Evolutionary conservation across 2,329 filamentous ascomycete species (phyloP).

Genomic region (Talaromyces sp.): DNA sequence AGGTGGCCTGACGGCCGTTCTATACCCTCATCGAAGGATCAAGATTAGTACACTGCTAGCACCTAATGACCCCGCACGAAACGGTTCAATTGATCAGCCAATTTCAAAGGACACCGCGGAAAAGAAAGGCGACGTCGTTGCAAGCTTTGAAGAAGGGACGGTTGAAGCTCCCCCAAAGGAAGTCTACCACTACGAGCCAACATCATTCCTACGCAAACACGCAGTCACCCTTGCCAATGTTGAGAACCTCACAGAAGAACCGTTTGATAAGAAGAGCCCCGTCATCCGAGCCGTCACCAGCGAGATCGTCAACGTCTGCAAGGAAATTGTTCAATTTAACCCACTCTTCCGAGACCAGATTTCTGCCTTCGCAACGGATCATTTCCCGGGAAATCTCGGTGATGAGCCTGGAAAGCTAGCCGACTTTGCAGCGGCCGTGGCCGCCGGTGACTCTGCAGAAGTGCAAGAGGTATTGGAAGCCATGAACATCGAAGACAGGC

Average conservation of each 20-base stretch:
- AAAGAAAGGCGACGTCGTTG: constrained; percentile 89
- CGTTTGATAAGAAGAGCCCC: constrained; percentile 83
- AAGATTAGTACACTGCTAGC: constrained; percentile 80
- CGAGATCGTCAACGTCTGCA: constrained; percentile 98
- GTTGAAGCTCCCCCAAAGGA: constrained; percentile 54
- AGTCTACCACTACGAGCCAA: constrained; percentile 69
- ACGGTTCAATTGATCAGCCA: constrained; percentile 30
- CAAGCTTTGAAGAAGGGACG: constrained; percentile 85
- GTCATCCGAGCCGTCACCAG: constrained; percentile 89
- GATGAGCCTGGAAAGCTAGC: constrained; percentile 93
- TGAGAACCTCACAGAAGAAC: constrained; percentile 84
- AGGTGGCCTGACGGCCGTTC: constrained; percentile 79
- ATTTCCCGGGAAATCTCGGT: constrained; percentile 89
- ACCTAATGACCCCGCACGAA: constrained; percentile 49
- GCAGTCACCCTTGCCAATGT: constrained; percentile 93
- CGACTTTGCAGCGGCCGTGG: constrained; percentile 94
- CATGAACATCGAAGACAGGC: constrained; percentile 84
- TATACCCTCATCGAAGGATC: constrained; percentile 94
- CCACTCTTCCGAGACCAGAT: constrained; percentile 96
- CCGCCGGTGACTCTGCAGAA: constrained; percentile 87
- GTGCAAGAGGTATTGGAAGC: constrained; percentile 86
- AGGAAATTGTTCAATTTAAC: constrained; percentile 91
- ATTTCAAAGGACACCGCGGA: constrained; percentile 47
- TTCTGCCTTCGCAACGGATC: constrained; percentile 92
- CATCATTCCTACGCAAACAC: constrained; percentile 85